Percentiles rank a stretch among this genome's conserved stretches.
phyloP scores from a whole-genome alignment of 305 asterid species.

The Fraxinus sp. region DNA sequence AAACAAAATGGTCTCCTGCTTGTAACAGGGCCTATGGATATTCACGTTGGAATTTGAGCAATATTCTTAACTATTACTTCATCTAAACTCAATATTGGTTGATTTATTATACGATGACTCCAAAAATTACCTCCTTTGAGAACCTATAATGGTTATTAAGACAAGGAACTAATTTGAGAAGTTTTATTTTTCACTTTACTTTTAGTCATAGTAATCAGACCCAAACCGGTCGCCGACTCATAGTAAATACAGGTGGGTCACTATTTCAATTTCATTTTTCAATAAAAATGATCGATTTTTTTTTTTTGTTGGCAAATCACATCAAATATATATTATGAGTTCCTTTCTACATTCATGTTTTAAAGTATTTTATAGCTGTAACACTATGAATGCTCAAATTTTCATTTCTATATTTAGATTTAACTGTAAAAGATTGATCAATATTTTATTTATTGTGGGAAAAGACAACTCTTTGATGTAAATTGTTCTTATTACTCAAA shows the following conservation, averaged over 20 bases:
- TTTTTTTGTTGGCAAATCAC: neutral
- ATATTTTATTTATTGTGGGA: neutral
- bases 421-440: neutral
- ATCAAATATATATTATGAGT: neutral
- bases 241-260: neutral
- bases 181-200: neutral
- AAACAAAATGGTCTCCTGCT: neutral
- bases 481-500: neutral
- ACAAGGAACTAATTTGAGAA: neutral
- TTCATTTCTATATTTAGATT: neutral
- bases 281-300: neutral
- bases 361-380: neutral
- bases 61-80: neutral
- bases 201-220: neutral
- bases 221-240: neutral
- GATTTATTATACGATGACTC: neutral
- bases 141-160: neutral
- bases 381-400: neutral
- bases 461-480: neutral
- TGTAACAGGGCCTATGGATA: neutral
- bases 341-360: neutral
- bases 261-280: neutral
- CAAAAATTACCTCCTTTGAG: neutral
- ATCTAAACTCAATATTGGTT: neutral
- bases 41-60: neutral